Percentiles rank a stretch among this genome's conserved stretches.
These are phyloP conservation scores for Rhododendron ovatum DNA, from an alignment of 148 eudicot genomes.

Conservation along the genomic window DNA sequence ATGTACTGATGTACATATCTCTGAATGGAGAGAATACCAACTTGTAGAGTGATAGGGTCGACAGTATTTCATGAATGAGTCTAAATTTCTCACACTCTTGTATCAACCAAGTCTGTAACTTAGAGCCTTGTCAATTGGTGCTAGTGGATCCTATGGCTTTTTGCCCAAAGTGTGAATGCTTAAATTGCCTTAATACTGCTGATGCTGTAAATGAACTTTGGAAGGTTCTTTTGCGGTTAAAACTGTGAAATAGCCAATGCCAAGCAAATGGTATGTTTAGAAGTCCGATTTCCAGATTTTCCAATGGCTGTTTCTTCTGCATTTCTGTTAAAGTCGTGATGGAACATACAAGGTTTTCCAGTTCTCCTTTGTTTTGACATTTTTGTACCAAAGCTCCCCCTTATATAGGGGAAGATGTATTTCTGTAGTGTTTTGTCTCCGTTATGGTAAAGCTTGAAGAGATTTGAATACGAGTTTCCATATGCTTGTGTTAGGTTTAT, in stretches of 20 bases:
- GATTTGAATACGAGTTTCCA: background rate
- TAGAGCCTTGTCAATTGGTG: background rate
- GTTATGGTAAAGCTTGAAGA: background rate
- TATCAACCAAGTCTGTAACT: background rate
- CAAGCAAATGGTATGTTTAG: background rate
- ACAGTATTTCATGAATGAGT: background rate
- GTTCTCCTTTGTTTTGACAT: background rate
- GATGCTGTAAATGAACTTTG: background rate
- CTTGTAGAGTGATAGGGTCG: background rate
- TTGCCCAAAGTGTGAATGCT: background rate
- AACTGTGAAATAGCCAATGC: background rate
- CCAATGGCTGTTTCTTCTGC: background rate
- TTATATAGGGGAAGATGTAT: no score
- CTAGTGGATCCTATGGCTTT: background rate
- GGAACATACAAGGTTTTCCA: background rate
- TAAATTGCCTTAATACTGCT: background rate
- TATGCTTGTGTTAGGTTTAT: background rate
- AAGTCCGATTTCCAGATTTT: background rate
- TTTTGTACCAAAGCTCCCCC: background rate
- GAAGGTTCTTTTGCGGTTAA: background rate
- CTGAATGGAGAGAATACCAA: background rate
- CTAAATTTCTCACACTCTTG: background rate
- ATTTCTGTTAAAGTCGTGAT: background rate
- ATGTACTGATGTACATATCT: constrained; percentile 1
- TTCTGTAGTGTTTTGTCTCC: background rate